Evolutionary conservation across 2,329 filamentous ascomycete species (phyloP).

Genomic region (Arachnomyces sp.): DNA sequence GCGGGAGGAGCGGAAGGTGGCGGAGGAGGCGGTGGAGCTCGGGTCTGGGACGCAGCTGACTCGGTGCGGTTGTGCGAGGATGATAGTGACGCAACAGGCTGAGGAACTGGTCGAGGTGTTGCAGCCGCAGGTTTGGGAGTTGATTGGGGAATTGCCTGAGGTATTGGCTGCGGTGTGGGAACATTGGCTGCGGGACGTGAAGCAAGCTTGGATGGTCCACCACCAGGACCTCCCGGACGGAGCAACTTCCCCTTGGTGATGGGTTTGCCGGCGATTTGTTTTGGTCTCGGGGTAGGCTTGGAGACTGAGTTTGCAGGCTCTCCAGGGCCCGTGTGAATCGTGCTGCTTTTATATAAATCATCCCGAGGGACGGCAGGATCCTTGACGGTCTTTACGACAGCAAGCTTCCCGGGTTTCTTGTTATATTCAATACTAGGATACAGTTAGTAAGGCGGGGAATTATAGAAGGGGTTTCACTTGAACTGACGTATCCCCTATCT

Average conservation of each 20-base stretch:
- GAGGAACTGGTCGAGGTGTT: slow-evolving; percentile 43
- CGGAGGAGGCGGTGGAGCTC: slow-evolving; percentile 54
- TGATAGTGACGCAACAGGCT: slow-evolving; percentile 28
- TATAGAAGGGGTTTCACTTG: not conserved
- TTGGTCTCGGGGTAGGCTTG: slow-evolving; percentile 76
- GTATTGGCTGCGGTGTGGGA: slow-evolving; percentile 24
- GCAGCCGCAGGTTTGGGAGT: slow-evolving; percentile 26
- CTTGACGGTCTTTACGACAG: slow-evolving; percentile 81
- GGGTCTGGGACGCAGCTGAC: slow-evolving; percentile 47
- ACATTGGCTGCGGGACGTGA: slow-evolving; percentile 36
- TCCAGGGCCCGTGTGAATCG: slow-evolving; percentile 77
- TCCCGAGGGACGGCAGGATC: slow-evolving; percentile 65
- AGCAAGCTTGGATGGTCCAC: slow-evolving; percentile 66
- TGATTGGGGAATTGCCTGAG: slow-evolving; percentile 18
- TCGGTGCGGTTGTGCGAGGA: slow-evolving; percentile 48
- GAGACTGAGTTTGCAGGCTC: slow-evolving; percentile 78
- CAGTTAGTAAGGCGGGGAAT: slow-evolving; percentile 11
- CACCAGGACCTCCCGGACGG: slow-evolving; percentile 77
- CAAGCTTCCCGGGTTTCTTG: slow-evolving; percentile 93
- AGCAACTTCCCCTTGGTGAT: slow-evolving; percentile 92
- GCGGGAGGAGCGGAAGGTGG: slow-evolving; percentile 54
- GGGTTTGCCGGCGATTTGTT: slow-evolving; percentile 76
- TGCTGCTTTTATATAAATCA: slow-evolving; percentile 90
- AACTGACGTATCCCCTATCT: slow-evolving; percentile 62
- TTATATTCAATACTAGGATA: slow-evolving; percentile 70